These are phyloP conservation scores for Carex arenaria DNA, from an alignment of 202 grass and related monocot genomes.

Conservation along the genomic window DNA sequence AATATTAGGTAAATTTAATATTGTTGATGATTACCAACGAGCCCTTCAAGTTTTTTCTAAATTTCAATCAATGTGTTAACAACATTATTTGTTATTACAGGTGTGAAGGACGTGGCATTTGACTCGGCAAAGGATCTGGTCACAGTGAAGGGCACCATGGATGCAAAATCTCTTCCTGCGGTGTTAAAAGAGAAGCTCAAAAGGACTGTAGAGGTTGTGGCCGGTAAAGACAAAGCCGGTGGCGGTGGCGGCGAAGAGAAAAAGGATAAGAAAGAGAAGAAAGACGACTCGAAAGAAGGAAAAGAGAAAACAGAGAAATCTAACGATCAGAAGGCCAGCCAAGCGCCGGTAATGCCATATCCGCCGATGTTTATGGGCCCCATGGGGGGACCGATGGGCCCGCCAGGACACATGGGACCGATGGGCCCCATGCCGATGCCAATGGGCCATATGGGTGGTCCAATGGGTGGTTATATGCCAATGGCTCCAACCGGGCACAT, in stretches of 20 bases:
- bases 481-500: not conserved
- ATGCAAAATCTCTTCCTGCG: conserved; percentile 35
- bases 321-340: conserved; percentile 8
- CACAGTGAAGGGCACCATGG: conserved; percentile 78
- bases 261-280: conserved; percentile 30
- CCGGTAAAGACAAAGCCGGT: conserved; percentile 30
- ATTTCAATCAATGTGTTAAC: not conserved
- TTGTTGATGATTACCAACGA: not conserved
- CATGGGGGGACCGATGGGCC: conserved; percentile 34
- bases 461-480: conserved; percentile 17
- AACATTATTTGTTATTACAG: conserved; percentile 30
- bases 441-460: conserved; percentile 25
- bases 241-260: conserved; percentile 5
- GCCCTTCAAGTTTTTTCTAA: not conserved
- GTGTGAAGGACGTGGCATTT: conserved; percentile 61
- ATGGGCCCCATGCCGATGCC: conserved; percentile 46
- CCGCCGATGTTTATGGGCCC: conserved; percentile 31
- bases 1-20: conserved; percentile 45
- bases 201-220: conserved; percentile 40
- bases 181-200: conserved; percentile 68
- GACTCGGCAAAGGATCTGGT: conserved; percentile 73
- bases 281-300: conserved; percentile 10
- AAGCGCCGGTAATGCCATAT: conserved; percentile 24
- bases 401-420: conserved; percentile 38
- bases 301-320: not conserved